Percentiles rank a stretch among this genome's conserved stretches.
phyloP scores from a whole-genome alignment of 2,329 filamentous ascomycete species.

The Orbilia javanica region DNA sequence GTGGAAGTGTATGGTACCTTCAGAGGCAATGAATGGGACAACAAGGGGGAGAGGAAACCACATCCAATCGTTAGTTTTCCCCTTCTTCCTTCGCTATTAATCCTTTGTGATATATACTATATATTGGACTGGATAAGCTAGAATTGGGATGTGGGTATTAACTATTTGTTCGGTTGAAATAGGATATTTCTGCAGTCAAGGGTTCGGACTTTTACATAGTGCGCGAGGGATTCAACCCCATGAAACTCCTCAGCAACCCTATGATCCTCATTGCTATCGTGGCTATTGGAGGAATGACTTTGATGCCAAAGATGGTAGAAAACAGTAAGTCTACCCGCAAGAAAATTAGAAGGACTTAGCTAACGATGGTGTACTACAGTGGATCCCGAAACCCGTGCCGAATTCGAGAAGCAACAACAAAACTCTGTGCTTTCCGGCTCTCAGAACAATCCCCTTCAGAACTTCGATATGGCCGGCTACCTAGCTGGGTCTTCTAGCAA shows the following conservation, averaged over 20 bases:
- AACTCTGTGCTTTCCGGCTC: slow-evolving; percentile 68
- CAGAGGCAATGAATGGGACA: slow-evolving; percentile 88
- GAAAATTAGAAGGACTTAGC: neutral
- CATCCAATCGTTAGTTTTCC: slow-evolving; percentile 75
- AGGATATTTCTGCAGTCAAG: slow-evolving; percentile 64
- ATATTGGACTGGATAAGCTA: neutral
- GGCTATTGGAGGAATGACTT: slow-evolving; percentile 84
- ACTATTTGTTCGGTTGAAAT: neutral
- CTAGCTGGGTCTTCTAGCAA: slow-evolving; percentile 69
- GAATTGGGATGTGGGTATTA: slow-evolving; percentile 11
- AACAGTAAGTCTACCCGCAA: slow-evolving; percentile 77
- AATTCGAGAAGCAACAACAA: slow-evolving; percentile 92
- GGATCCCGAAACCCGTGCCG: slow-evolving; percentile 94
- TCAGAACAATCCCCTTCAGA: slow-evolving; percentile 68
- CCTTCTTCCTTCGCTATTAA: too few relatives aligned
- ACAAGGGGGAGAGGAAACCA: slow-evolving; percentile 76
- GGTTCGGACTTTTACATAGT: slow-evolving; percentile 84
- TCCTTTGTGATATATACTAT: neutral
- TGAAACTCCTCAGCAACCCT: slow-evolving; percentile 72
- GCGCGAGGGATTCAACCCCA: slow-evolving; percentile 62
- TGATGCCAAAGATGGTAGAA: slow-evolving; percentile 94
- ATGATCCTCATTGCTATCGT: slow-evolving; percentile 95
- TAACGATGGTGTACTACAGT: slow-evolving; percentile 71
- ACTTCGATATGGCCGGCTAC: slow-evolving; percentile 75
- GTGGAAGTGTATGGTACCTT: slow-evolving; percentile 83